A percentile compares a stretch with the other conserved stretches of the same genome.
phyloP scores from a whole-genome alignment of 2,329 filamentous ascomycete genomes.

The Exophiala aquamarina region DNA sequence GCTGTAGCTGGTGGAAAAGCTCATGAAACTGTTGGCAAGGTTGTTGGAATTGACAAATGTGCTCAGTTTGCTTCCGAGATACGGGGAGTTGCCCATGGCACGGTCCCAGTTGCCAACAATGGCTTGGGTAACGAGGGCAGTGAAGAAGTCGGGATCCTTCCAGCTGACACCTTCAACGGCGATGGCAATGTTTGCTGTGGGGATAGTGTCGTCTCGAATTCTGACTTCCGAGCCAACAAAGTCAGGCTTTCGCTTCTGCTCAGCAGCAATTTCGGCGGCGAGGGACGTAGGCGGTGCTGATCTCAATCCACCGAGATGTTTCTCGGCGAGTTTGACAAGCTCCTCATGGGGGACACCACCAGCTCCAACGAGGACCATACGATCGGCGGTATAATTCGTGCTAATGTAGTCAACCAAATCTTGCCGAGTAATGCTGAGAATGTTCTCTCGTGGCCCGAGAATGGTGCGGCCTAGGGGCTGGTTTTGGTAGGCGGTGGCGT shows the following conservation, averaged over 20 bases:
- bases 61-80: slow-evolving; percentile 98
- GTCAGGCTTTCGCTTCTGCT: slow-evolving; percentile 82
- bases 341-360: slow-evolving; percentile 92
- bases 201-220: slow-evolving; percentile 93
- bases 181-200: slow-evolving; percentile 95
- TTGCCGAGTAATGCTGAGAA: slow-evolving; percentile 87
- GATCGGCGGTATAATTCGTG: slow-evolving; percentile 98
- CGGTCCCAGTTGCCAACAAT: slow-evolving; percentile 99
- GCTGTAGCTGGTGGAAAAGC: slow-evolving; percentile 99
- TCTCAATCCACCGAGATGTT: slow-evolving; percentile 84
- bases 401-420: slow-evolving; percentile 97
- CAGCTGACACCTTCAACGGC: slow-evolving; percentile 99
- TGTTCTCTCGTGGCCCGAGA: slow-evolving; percentile 96
- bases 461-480: slow-evolving; percentile 97
- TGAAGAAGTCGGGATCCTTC: slow-evolving; percentile 99
- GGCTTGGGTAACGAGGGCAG: slow-evolving; percentile 92
- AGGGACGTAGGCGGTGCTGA: slow-evolving; percentile 71
- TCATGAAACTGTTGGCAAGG: slow-evolving; percentile 99
- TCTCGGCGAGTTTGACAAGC: slow-evolving; percentile 93
- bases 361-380: slow-evolving; percentile 96
- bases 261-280: slow-evolving; percentile 69
- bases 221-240: slow-evolving; percentile 96
- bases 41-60: slow-evolving; percentile 90
- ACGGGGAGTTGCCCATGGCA: slow-evolving; percentile 94
- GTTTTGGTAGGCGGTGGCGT: slow-evolving; percentile 95